Evolutionary conservation across 805 yeast species (phyloP).

Genomic region (Metschnikowia dekortorum): DNA sequence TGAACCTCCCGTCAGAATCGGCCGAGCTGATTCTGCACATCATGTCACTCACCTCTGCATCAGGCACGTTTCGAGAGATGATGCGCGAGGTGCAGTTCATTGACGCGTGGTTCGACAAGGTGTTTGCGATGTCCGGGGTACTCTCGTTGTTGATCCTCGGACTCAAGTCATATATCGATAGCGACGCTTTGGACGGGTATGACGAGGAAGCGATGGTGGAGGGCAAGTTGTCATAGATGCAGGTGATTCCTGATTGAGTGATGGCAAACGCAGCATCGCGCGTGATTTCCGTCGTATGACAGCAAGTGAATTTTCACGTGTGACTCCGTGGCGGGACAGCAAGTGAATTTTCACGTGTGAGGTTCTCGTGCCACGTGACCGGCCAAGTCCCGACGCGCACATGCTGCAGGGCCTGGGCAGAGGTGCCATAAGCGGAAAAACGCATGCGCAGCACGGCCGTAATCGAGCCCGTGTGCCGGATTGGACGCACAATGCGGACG

Average conservation of each 20-base stretch:
- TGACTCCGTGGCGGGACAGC: no score
- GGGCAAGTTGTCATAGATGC: constrained; percentile 8
- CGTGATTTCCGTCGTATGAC: no score
- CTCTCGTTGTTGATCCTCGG: constrained; percentile 26
- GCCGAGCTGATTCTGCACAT: constrained; percentile 38
- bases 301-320: no score
- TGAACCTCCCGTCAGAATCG: constrained; percentile 44
- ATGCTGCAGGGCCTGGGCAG: background rate
- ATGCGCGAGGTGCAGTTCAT: constrained; percentile 42
- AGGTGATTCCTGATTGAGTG: background rate
- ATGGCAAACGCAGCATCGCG: no score
- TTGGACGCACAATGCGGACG: background rate
- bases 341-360: background rate
- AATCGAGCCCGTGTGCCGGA: background rate
- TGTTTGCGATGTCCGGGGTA: constrained; percentile 43
- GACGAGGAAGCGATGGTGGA: constrained; percentile 37
- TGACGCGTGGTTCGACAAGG: constrained; percentile 50
- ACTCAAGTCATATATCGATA: constrained; percentile 16
- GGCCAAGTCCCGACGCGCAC: background rate
- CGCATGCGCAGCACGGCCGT: background rate
- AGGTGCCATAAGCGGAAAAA: background rate
- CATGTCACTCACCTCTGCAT: constrained; percentile 24
- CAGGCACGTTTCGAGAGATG: constrained; percentile 17
- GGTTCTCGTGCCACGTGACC: background rate
- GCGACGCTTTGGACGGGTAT: constrained; percentile 19